These are phyloP conservation scores for Phialemonium atrogriseum DNA, from an alignment of 2,329 filamentous ascomycete species.

Conservation along the genomic window DNA sequence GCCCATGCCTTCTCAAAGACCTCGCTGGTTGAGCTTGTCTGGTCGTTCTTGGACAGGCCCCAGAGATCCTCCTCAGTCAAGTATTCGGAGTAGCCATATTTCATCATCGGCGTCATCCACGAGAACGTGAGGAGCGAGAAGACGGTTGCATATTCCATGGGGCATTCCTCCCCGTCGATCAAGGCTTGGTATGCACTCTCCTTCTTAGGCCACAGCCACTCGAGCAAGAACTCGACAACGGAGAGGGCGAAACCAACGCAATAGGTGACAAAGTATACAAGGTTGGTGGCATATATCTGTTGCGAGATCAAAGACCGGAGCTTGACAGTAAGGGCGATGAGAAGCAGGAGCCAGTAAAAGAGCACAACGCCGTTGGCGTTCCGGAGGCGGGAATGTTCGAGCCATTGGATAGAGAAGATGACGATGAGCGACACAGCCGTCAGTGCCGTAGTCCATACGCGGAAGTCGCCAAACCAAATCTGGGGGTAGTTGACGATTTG, in stretches of 20 bases:
- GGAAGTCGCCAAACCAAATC: conserved; percentile 73
- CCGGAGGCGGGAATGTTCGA: conserved; percentile 75
- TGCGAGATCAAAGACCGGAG: conserved; percentile 78
- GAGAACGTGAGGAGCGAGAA: conserved; percentile 92
- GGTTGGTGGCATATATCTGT: conserved; percentile 55
- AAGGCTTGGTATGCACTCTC: conserved; percentile 52
- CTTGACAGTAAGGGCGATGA: conserved; percentile 73
- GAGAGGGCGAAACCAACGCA: conserved; percentile 64
- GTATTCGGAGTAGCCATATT: conserved; percentile 81
- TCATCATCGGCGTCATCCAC: conserved; percentile 99
- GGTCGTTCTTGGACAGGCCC: conserved; percentile 76
- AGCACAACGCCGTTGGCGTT: conserved; percentile 82
- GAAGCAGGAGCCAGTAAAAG: conserved; percentile 85
- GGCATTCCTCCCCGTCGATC: conserved; percentile 54
- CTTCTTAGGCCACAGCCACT: conserved; percentile 82
- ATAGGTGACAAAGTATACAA: conserved; percentile 73
- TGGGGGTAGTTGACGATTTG: conserved; percentile 63
- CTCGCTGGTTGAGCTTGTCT: conserved; percentile 64
- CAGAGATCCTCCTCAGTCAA: conserved; percentile 93
- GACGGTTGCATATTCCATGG: conserved; percentile 83
- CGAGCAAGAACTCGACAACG: conserved; percentile 62
- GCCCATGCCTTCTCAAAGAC: conserved; percentile 71
- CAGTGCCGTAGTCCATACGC: conserved; percentile 72
- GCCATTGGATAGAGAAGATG: conserved; percentile 73
- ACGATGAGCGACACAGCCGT: conserved; percentile 65